Evolutionary conservation across 176 grass and related monocot species (phyloP), one percentile per base, ranked within the genome.

Genomic region (Chloris gayana): DNA sequence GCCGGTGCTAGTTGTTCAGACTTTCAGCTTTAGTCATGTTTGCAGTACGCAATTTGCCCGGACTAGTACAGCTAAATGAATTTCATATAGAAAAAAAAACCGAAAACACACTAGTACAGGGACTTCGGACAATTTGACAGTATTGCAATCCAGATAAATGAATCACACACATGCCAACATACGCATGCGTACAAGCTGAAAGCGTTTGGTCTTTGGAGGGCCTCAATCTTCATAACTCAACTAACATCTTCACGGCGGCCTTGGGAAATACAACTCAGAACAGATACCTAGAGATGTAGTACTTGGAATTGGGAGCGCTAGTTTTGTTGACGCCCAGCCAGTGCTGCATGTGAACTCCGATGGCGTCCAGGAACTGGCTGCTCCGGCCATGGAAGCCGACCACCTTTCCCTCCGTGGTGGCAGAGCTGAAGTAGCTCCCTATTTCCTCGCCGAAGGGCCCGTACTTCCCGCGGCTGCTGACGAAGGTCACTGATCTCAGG

Each of bases 351-450:
- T 98, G 92, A 42, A 98, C 90, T 1, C 90, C 96, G 41, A 98
- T 89, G 39, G 96, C 90, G 75, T 98, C 92, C 63, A 98, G 45
- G 81, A 88, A 95, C 59, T 70, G n/a, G 41, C 78, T 83, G 68
- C 92, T 91, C 56, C 96, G 80, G 57, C 92, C 96, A 47, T 98
- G 96, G 77, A 98, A 98, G n/a, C 96, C 90, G 11, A 95, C 92
- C 35, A 93, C 88, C 78, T 98, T 98, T 27, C 96, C 96, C 75
- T 89, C 17, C 0, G 88, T 95, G 0, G 82, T 91, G 1, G 89
- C 84, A 2, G 90, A 95, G 47, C 77, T 91, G 86, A 98, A 98
- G 74, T 93, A 95, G 8, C 35, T 60, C 3, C 96, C 96, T 4
- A 84, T 67, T 81, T 98, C 92, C 22, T 89, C 86, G 44, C 90